These are phyloP conservation scores for Thielaviopsis euricoi DNA, from an alignment of 2,329 filamentous ascomycete genomes.

Conservation along the genomic window DNA sequence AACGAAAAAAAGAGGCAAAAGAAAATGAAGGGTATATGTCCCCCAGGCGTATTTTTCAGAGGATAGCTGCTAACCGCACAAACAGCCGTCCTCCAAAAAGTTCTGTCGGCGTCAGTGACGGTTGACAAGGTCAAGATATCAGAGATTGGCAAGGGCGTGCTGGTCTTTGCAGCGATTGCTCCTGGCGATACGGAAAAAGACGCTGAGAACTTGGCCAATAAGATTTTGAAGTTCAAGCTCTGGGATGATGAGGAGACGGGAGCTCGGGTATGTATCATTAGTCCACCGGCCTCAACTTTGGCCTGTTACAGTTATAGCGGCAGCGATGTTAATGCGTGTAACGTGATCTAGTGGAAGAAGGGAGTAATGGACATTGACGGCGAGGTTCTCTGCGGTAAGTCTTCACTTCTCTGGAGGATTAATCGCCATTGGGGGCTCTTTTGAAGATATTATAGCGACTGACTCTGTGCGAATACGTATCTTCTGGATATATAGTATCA, in stretches of 20 bases:
- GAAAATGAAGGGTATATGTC: constrained; percentile 10
- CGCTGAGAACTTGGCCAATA: constrained; percentile 64
- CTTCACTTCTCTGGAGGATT: not conserved
- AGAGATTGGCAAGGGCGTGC: constrained; percentile 72
- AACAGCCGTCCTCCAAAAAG: constrained; percentile 81
- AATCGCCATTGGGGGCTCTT: too few relatives aligned
- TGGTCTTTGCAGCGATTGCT: constrained; percentile 83
- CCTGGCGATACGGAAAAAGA: constrained; percentile 85
- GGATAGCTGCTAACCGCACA: not conserved
- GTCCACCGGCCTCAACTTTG: not conserved
- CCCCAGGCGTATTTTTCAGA: not conserved
- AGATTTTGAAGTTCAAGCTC: constrained; percentile 76
- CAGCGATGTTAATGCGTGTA: not conserved
- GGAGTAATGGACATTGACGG: constrained; percentile 77
- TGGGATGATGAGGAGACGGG: constrained; percentile 67
- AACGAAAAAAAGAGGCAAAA: not conserved
- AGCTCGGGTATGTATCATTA: constrained; percentile 33
- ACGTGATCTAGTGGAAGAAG: constrained; percentile 60
- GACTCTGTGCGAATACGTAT: not conserved
- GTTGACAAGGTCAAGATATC: constrained; percentile 85
- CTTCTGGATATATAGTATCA: constrained; percentile 45
- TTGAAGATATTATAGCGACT: not conserved
- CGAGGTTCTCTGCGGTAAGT: constrained; percentile 79
- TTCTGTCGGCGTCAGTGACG: constrained; percentile 87
- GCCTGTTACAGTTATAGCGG: not conserved